Base-by-base conservation (phyloP, 805 yeast genomes). In the Teunomyces kruisii region DNA sequence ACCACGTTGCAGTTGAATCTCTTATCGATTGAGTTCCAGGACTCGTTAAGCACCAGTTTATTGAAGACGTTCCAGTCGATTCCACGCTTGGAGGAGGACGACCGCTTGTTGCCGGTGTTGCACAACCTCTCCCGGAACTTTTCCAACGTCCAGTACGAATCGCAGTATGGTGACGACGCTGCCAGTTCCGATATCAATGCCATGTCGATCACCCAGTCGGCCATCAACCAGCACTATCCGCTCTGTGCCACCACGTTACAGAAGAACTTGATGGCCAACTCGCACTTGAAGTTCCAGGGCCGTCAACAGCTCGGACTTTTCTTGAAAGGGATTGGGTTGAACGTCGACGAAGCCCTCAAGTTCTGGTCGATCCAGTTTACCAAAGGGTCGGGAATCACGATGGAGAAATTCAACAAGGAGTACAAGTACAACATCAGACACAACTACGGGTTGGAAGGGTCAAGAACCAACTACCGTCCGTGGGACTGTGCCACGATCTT, bases 381-480 rank as follows among this genome's bases (percentile, higher is more conserved):
- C 4, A 65, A 70, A 43, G 76, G 73, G 13, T 54, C 64, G 4
- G 76, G 76, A 5, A 76, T 84, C 66, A 76, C 83, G 4, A 62
- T 80, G 43, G 97, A 89, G 44, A 80, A 81, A 55, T 90, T 91
- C 67, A 81, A 84, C 63, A 91, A 90, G 66, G 96, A 92, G 59
- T 91, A 92, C 71, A 76, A 80, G 49, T 94, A 94, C 73, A 88
- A 87, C 56, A 80, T 94, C 57, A 78, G 96, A 48, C 97, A 94
- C 65, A 79, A 77, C 50, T 94, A 92, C 62, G 99, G 98, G 40
- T 72, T 88, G 46, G 97, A 88, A 67, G 99, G 99, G 54, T 84
- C 85, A 9, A 72, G 96, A 48, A 85, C 81, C 56, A 87, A 89
- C 55, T 90, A 89, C 65, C 79, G 80, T 56, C 96, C 98, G 3